phyloP scores from a whole-genome alignment of 2,329 filamentous ascomycete species.

The Cucurbitaria berberidis region DNA sequence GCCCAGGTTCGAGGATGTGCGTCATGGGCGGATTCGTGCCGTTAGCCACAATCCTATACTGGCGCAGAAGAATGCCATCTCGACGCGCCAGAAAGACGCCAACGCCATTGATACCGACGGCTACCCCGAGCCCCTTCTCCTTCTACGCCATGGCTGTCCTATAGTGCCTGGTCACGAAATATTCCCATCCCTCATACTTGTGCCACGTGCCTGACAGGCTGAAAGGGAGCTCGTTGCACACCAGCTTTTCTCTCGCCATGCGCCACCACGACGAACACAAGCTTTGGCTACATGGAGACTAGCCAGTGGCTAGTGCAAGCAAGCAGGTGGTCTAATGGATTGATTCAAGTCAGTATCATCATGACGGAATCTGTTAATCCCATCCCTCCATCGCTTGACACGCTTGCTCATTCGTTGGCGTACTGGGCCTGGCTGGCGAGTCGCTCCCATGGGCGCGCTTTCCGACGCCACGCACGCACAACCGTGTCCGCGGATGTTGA shows the following conservation, averaged over 20 bases:
- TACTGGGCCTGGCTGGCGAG: slow-evolving; percentile 1
- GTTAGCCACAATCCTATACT: background rate
- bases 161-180: too few relatives aligned
- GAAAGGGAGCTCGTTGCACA: background rate
- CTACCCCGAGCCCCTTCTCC: too few relatives aligned
- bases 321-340: too few relatives aligned
- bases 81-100: background rate
- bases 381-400: background rate
- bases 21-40: background rate
- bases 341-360: slow-evolving; percentile 3
- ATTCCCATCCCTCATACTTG: too few relatives aligned
- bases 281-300: slow-evolving; percentile 1
- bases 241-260: background rate
- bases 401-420: slow-evolving; percentile 4
- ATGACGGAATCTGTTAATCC: slow-evolving; percentile 15
- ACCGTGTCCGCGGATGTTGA: background rate
- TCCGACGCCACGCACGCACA: slow-evolving; percentile 5
- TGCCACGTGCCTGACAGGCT: too few relatives aligned
- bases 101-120: background rate
- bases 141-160: too few relatives aligned
- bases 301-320: background rate
- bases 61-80: background rate
- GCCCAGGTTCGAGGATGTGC: background rate
- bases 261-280: background rate
- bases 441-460: background rate